Base-by-base conservation (phyloP, 352 stramenopile species). In the Pythium scleroteichum region DNA sequence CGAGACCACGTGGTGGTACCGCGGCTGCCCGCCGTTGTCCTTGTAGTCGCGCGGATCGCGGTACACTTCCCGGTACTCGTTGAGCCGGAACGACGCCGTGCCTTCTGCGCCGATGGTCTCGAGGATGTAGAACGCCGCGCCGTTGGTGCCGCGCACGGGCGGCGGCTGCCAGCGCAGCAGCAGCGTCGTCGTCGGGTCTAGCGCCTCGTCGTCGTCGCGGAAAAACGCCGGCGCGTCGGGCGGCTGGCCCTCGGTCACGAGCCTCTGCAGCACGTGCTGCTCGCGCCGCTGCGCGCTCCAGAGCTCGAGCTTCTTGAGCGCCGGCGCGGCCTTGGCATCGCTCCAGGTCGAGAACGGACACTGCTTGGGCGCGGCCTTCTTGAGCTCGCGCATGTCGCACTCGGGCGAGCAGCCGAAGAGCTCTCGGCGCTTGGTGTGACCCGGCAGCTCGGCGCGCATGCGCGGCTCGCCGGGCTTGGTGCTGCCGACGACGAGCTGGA, bases 11-110 rank as follows among this genome's bases (percentile, higher is more conserved):
- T 89, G 87, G 14, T 85, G 69, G 27, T 95, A 94, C 22, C 88
- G 81, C 29, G 90, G 80, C 35, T 93, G 71, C 17, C 85, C 85
- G 13, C 75, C 53, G 52, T 94, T 94, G 64, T 94, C 84, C 33
- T 86, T 73, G 40, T 84, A 95, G 55, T 97, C 80, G 14, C 83
- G 81, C 4, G 92, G 92, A 64, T 98, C 92, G 0, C 92, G 78
- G 44, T 82, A 95, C 33, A 98, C 71, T 62, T 97, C 90, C 13
- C 75, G 55, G 61, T 88, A 94, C 33, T 85, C 68, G 54, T 88
- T 90, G 22, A 85, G 55, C 13, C 83, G 77, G 40, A 89, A 93
- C 13, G 64, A 87, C 10, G 65, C 45, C 14, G 79, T 85, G 19
- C 85, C 85, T 48, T 94, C 85, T 0, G 82, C 85, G 5, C 85